Percentiles rank a stretch among this genome's conserved stretches.
Evolutionary conservation across 2,329 filamentous ascomycete genomes (phyloP).

Genomic region (Pseudocercospora macadamiae): DNA sequence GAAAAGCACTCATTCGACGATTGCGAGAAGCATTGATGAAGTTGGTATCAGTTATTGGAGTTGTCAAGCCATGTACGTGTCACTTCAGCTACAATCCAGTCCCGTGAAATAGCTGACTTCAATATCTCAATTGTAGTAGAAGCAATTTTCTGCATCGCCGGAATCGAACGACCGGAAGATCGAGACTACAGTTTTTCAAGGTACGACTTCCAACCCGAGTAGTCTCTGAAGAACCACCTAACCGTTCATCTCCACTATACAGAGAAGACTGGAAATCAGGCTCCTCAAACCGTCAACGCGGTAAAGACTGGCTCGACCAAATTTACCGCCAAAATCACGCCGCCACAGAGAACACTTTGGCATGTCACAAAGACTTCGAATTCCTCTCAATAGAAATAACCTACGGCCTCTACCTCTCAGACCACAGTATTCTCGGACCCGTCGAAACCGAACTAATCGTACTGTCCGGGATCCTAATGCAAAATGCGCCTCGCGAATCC

Average conservation of each 20-base stretch:
- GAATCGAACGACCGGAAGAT: constrained; percentile 59
- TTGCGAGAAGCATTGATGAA: constrained; percentile 64
- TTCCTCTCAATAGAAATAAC: constrained; percentile 61
- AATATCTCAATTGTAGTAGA: constrained; percentile 58
- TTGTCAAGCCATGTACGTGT: constrained; percentile 57
- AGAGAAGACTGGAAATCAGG: constrained; percentile 62
- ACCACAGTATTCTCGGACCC: constrained; percentile 57
- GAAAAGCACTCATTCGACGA: constrained; percentile 54
- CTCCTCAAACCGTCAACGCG: constrained; percentile 57
- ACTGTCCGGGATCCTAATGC: constrained; percentile 60
- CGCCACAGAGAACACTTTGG: constrained; percentile 43
- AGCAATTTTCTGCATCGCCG: constrained; percentile 59
- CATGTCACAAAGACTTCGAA: constrained; percentile 52
- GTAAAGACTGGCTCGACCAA: constrained; percentile 58
- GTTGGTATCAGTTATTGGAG: constrained; percentile 59
- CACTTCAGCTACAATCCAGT: not conserved
- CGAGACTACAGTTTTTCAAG: constrained; percentile 59
- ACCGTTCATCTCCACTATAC: too few relatives aligned
- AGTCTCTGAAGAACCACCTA: too few relatives aligned
- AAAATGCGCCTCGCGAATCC: constrained; percentile 57
- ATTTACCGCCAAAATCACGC: constrained; percentile 58
- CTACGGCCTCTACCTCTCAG: constrained; percentile 61
- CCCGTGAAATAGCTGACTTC: not conserved
- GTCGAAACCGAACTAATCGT: constrained; percentile 60
- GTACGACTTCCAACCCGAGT: too few relatives aligned